Evolutionary conservation across 192 early-diverging fungal species (phyloP).

Genomic region (Helicostylum pulchrum): DNA sequence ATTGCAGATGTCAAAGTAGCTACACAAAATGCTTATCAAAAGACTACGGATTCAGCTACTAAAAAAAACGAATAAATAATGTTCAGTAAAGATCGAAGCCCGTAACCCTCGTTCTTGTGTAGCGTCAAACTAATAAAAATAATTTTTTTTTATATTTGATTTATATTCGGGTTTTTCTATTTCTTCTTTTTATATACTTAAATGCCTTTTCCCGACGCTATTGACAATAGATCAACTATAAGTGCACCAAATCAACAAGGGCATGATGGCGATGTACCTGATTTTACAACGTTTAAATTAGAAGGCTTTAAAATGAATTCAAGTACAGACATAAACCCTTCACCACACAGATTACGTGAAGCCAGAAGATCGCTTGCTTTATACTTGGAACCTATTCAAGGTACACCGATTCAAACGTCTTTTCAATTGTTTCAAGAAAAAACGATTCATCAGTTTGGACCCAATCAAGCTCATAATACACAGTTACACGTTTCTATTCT

Average conservation of each 20-base stretch:
- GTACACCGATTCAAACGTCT: slow-evolving; percentile 15
- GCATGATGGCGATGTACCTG: slow-evolving; percentile 1
- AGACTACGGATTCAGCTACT: neutral
- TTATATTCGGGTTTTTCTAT: neutral
- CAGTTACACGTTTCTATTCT: slow-evolving; percentile 28
- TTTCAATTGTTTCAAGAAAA: slow-evolving; percentile 33
- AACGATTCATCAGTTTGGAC: slow-evolving; percentile 24
- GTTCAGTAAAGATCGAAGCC: neutral
- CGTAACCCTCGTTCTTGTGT: slow-evolving; percentile 15
- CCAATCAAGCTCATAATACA: slow-evolving; percentile 36
- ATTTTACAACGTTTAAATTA: slow-evolving; percentile 30
- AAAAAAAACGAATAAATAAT: neutral
- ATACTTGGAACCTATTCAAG: slow-evolving; percentile 26
- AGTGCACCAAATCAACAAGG: neutral
- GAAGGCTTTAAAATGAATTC: slow-evolving; percentile 11
- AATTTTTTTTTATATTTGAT: slow-evolving; percentile 3
- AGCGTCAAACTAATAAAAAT: neutral
- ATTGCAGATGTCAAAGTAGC: no score
- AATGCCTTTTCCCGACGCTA: slow-evolving; percentile 10
- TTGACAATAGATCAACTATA: slow-evolving; percentile 14
- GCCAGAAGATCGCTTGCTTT: slow-evolving; percentile 24
- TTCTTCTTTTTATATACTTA: neutral
- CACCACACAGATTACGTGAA: slow-evolving; percentile 34
- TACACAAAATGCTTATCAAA: no score
- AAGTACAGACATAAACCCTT: slow-evolving; percentile 2